phyloP scores from a whole-genome alignment of 805 yeast species.

The Kazachstania martiniae region DNA sequence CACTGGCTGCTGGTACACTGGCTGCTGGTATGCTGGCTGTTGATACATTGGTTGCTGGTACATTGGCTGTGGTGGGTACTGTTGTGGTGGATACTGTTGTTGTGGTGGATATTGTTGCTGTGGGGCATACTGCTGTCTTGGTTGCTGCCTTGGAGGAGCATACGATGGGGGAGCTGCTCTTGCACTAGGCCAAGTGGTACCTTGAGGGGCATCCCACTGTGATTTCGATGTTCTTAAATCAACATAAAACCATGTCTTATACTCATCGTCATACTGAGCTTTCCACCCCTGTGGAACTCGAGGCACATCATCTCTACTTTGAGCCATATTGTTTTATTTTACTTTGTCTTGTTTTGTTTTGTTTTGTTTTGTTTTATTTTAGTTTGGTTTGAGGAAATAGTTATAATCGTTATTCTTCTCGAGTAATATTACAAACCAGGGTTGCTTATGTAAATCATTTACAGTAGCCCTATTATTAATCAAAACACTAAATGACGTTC shows the following conservation, averaged over 20 bases:
- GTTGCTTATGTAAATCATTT: too few species aligned
- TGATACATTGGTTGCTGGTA: conserved; percentile 2
- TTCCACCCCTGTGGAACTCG: conserved; percentile 60
- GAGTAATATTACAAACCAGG: too few species aligned
- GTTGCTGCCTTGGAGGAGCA: conserved; percentile 14
- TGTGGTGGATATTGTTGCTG: conserved; percentile 24
- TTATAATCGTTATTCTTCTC: too few species aligned
- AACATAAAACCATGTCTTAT: conserved; percentile 74
- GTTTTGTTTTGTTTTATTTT: too few species aligned
- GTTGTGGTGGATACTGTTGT: conserved; percentile 6
- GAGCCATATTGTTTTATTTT: too few species aligned
- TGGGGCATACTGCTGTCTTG: conserved; percentile 15
- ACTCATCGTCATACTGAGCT: conserved; percentile 60
- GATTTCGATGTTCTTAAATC: conserved; percentile 58
- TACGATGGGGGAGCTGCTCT: conserved; percentile 33
- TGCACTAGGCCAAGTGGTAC: conserved; percentile 34
- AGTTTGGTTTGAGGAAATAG: too few species aligned
- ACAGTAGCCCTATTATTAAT: too few species aligned
- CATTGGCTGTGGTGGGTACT: too few species aligned
- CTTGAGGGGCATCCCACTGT: conserved; percentile 83
- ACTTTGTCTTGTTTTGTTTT: too few species aligned
- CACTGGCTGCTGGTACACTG: conserved; percentile 10
- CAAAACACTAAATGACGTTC: too few species aligned
- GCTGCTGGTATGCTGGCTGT: conserved; percentile 1
- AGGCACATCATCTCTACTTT: conserved; percentile 33